phyloP scores from a whole-genome alignment of 1,284 basidiomycete genomes.

The Irpex sp. region DNA sequence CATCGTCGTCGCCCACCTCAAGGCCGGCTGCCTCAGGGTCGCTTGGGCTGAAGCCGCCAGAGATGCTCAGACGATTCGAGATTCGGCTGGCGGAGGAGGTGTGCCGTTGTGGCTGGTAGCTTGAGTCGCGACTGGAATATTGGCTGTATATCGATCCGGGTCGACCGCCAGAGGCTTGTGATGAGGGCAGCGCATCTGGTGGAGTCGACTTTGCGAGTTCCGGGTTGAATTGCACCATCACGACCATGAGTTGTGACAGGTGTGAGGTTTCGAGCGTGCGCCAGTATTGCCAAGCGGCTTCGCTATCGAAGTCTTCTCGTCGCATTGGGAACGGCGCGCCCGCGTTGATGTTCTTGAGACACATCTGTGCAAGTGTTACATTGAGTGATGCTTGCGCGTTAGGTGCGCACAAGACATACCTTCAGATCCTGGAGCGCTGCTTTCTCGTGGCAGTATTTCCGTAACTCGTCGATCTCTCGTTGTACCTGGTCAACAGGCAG shows the following conservation, averaged over 20 bases:
- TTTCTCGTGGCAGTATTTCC: constrained; percentile 77
- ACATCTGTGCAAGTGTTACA: constrained; percentile 53
- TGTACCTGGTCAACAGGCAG: constrained; percentile 66
- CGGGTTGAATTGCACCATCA: constrained; percentile 86
- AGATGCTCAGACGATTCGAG: constrained; percentile 39
- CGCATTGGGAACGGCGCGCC: constrained; percentile 83
- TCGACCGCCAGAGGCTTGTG: constrained; percentile 37
- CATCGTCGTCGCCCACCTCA: constrained; percentile 59
- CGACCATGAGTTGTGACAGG: constrained; percentile 85
- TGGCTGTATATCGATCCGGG: constrained; percentile 55
- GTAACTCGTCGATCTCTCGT: constrained; percentile 71
- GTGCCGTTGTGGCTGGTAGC: constrained; percentile 39
- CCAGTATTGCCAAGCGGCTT: constrained; percentile 85
- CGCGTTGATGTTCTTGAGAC: constrained; percentile 88
- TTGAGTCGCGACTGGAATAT: constrained; percentile 16
- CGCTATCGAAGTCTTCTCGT: constrained; percentile 81
- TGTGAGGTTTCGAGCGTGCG: constrained; percentile 79
- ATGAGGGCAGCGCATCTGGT: constrained; percentile 45
- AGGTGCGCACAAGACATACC: constrained; percentile 35
- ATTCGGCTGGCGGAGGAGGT: constrained; percentile 63
- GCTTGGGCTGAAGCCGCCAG: constrained; percentile 27
- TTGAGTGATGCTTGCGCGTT: background rate
- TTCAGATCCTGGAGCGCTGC: constrained; percentile 56
- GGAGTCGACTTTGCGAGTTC: constrained; percentile 80
- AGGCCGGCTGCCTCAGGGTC: constrained; percentile 38